Base-by-base conservation (phyloP, 1,139 yeast genomes). In the Suhomyces bokatorum region DNA sequence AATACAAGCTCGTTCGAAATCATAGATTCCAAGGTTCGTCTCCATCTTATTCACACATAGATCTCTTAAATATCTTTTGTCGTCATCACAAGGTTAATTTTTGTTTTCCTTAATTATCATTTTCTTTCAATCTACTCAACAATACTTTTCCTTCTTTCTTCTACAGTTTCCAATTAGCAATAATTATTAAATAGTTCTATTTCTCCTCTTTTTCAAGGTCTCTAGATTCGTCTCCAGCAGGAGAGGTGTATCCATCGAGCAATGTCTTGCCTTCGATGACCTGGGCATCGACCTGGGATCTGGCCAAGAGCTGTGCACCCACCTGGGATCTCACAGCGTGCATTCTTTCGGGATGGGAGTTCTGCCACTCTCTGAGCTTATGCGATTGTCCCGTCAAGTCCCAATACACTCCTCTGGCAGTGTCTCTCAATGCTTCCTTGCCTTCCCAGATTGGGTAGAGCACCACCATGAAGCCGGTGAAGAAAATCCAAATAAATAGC, bases 381-480 rank as follows among this genome's bases (percentile, higher is more conserved):
- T 78, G 63, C 2, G 83, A 66, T 65, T 87, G 93, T 16, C 96
- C 96, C 27, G 86, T 72, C 39, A 77, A 54, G 60, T 88, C 96
- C 96, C 96, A 87, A 64, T 83, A 87, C 31, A 87, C 76, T 40
- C 95, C 96, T 58, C 95, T 78, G 20, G 75, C 57, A 1, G 91
- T 80, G 29, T 79, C 74, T 57, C 59, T 75, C 39, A 89, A 77
- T 3, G 84, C 88, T 16, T 70, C 64, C 52, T 90, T 69, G 35
- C 93, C 89, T 63, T 85, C 87, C 71, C 77, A 77, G 24, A 85
- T 49, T 17, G 93, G 93, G 47, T 74, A 80, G 14, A 85, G 35
- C 29, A 81, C 73, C 27, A 84, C 88, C 51, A 78, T 68, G 53
- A 75, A 69, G 0, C 78, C 76, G 32, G 82, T 73, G 55, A 75